Conservation (phyloP, 805 yeast species). For the Candida caryicola region DNA sequence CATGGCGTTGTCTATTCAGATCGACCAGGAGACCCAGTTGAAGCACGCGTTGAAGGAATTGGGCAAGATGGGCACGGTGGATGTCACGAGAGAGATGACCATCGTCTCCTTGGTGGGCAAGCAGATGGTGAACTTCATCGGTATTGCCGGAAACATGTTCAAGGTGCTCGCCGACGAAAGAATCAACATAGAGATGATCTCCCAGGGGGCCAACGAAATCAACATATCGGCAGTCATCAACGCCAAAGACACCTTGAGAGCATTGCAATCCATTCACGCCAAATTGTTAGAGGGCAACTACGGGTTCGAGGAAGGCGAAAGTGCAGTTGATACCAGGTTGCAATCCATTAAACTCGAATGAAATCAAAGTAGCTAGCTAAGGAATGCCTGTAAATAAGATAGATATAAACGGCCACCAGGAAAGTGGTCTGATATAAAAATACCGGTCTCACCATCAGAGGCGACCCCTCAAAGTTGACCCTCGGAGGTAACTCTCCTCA, state of each 20-base stretch:
- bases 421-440: no score
- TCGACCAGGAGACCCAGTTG: constrained; percentile 59
- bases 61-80: constrained; percentile 80
- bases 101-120: constrained; percentile 94
- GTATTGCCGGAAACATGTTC: constrained; percentile 97
- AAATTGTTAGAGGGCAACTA: constrained; percentile 54
- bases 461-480: no score
- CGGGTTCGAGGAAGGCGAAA: constrained; percentile 19
- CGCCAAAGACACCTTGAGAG: constrained; percentile 77
- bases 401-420: no score
- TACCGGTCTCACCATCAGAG: no score
- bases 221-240: constrained; percentile 94
- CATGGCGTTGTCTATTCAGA: constrained; percentile 86
- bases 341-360: constrained; percentile 23
- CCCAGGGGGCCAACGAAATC: constrained; percentile 97
- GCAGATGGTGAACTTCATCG: constrained; percentile 94
- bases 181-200: constrained; percentile 95
- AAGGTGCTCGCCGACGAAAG: constrained; percentile 87
- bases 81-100: constrained; percentile 81
- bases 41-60: constrained; percentile 76
- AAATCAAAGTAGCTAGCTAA: background rate
- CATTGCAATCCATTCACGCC: constrained; percentile 81
- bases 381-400: background rate
- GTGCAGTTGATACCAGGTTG: constrained; percentile 31
- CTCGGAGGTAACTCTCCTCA: no score